Evolutionary conservation across 345 rosid genomes (phyloP).

Genomic region (Citrus reticulata): DNA sequence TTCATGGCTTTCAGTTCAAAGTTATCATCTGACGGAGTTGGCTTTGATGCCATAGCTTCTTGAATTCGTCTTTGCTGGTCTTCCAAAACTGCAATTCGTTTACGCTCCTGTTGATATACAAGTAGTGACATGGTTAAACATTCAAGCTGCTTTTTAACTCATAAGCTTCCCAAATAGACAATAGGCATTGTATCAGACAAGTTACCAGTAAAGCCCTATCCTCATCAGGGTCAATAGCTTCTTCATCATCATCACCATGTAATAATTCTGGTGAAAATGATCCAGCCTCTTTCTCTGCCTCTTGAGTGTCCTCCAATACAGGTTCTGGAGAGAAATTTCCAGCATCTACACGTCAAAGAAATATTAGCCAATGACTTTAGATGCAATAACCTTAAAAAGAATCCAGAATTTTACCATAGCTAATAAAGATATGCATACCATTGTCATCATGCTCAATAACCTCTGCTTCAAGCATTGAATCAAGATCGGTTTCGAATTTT

Average conservation of each 20-base stretch:
- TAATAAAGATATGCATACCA: slow-evolving; percentile 18
- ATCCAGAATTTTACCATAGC: neutral
- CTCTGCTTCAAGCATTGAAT: slow-evolving; percentile 38
- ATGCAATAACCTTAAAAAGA: slow-evolving; percentile 3
- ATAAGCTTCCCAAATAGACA: neutral
- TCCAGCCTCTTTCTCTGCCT: slow-evolving; percentile 70
- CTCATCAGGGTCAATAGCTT: slow-evolving; percentile 94
- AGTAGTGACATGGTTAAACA: slow-evolving; percentile 1
- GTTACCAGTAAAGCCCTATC: slow-evolving; percentile 77
- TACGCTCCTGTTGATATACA: slow-evolving; percentile 50
- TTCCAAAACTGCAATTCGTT: slow-evolving; percentile 57
- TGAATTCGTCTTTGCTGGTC: slow-evolving; percentile 69
- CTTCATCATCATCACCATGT: slow-evolving; percentile 83
- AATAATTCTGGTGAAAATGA: slow-evolving; percentile 85
- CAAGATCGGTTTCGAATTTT: slow-evolving; percentile 34
- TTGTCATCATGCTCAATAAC: slow-evolving; percentile 49
- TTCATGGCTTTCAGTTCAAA: slow-evolving; percentile 87
- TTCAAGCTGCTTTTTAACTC: neutral
- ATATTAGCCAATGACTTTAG: slow-evolving; percentile 2
- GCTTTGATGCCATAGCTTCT: slow-evolving; percentile 74
- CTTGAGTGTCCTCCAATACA: slow-evolving; percentile 35
- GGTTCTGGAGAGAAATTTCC: slow-evolving; percentile 70
- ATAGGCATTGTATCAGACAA: neutral
- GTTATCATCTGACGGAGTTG: slow-evolving; percentile 68
- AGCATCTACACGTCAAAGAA: slow-evolving; percentile 32